A percentile compares a stretch with the other conserved stretches of the same genome.
Conservation (phyloP, 2,329 filamentous ascomycete species). For the Fusarium sp. region DNA sequence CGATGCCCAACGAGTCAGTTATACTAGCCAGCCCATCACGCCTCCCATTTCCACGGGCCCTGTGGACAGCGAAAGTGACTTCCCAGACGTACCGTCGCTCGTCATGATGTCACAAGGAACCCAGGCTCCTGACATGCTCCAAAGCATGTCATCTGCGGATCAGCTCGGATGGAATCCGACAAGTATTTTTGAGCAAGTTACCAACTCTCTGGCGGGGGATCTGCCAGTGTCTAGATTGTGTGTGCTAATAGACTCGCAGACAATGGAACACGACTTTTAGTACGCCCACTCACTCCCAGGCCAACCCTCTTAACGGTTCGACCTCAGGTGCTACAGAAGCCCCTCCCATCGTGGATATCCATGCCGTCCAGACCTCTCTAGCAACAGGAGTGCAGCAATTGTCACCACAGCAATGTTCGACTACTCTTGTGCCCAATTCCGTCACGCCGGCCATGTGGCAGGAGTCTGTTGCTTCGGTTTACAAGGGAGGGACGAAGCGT, state of each 20-base stretch:
- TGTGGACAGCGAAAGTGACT: conserved; percentile 81
- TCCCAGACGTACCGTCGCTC: conserved; percentile 76
- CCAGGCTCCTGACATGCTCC: conserved; percentile 61
- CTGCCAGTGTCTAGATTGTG: too few species aligned
- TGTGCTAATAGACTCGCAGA: conserved; percentile 57
- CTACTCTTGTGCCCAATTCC: conserved; percentile 66
- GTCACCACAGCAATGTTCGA: conserved; percentile 62
- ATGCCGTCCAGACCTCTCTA: conserved; percentile 58
- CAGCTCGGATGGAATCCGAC: conserved; percentile 83
- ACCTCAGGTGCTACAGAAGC: conserved; percentile 66
- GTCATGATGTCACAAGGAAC: conserved; percentile 75
- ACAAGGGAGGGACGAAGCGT: conserved; percentile 62
- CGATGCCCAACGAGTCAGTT: conserved; percentile 71
- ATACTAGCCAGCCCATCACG: conserved; percentile 77
- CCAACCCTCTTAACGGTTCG: conserved; percentile 63
- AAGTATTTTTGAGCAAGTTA: conserved; percentile 86
- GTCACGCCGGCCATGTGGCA: conserved; percentile 80
- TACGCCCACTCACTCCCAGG: conserved; percentile 64
- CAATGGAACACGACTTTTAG: conserved; percentile 97
- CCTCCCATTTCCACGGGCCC: conserved; percentile 80
- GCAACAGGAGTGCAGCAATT: conserved; percentile 58
- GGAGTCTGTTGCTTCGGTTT: conserved; percentile 75
- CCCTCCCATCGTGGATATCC: conserved; percentile 63
- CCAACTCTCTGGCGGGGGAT: too few species aligned
- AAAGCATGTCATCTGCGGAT: conserved; percentile 70